phyloP scores from a whole-genome alignment of 768 basidiomycete species.

The Serendipita sp. region DNA sequence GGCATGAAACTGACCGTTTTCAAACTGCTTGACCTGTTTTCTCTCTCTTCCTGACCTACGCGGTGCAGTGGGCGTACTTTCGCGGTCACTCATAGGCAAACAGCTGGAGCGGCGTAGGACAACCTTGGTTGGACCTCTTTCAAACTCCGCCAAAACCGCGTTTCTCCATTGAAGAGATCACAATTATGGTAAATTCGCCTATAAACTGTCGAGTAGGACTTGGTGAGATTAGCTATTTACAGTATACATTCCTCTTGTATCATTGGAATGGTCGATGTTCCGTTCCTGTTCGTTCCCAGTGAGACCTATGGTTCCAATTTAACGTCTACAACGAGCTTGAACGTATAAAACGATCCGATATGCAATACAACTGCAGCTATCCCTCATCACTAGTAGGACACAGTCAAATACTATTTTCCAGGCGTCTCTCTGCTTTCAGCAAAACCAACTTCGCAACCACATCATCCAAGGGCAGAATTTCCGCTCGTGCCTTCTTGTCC shows the following conservation, averaged over 20 bases:
- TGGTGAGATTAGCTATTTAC: no score
- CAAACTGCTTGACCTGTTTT: conserved; percentile 44
- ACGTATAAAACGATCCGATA: no score
- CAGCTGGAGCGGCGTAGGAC: not conserved
- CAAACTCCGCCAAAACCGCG: not conserved
- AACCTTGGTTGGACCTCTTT: not conserved
- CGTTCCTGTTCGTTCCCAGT: no score
- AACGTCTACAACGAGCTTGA: no score
- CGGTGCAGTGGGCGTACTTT: conserved; percentile 20
- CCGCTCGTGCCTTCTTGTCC: conserved; percentile 62
- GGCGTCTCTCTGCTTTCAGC: conserved; percentile 45
- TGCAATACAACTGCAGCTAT: no score
- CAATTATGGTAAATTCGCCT: no score
- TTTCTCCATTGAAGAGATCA: no score
- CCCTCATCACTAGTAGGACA: no score
- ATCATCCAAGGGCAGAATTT: conserved; percentile 51
- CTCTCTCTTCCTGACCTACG: conserved; percentile 53
- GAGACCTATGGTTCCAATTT: no score
- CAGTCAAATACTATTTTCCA: conserved; percentile 39
- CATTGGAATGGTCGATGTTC: no score
- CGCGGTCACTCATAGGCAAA: conserved; percentile 6
- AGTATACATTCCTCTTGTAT: no score
- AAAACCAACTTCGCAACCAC: conserved; percentile 51
- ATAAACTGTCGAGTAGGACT: no score
- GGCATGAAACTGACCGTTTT: conserved; percentile 29